Percentiles rank a stretch among this genome's conserved stretches.
Conservation (phyloP, 1,284 basidiomycete genomes). For the Sporisorium reilianum region DNA sequence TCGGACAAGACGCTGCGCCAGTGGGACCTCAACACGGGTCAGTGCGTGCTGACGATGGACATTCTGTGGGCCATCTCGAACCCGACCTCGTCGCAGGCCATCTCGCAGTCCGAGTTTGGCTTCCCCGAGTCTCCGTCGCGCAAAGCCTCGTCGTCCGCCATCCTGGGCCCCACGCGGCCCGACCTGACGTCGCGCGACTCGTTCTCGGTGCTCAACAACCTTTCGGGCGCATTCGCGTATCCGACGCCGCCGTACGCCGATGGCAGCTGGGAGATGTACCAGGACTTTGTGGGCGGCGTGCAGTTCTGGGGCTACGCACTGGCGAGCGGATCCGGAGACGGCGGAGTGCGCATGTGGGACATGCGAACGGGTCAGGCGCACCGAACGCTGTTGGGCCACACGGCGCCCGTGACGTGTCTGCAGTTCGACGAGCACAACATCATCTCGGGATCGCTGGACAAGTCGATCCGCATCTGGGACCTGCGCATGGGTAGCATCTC, state of each 20-base stretch:
- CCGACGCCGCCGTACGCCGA: slow-evolving; percentile 89
- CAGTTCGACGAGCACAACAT: slow-evolving; percentile 98
- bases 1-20: slow-evolving; percentile 98
- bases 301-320: slow-evolving; percentile 99
- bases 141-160: slow-evolving; percentile 43
- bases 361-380: slow-evolving; percentile 98
- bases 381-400: slow-evolving; percentile 91
- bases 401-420: slow-evolving; percentile 89
- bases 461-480: slow-evolving; percentile 84
- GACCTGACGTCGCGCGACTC: slow-evolving; percentile 40
- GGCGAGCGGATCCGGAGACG: slow-evolving; percentile 95
- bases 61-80: slow-evolving; percentile 99
- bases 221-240: slow-evolving; percentile 73
- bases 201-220: slow-evolving; percentile 56
- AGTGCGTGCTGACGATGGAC: slow-evolving; percentile 99
- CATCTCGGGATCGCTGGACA: slow-evolving; percentile 90
- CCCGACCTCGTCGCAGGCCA: slow-evolving; percentile 75
- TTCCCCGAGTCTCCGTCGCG: slow-evolving; percentile 71
- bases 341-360: slow-evolving; percentile 98
- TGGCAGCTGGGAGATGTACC: slow-evolving; percentile 91
- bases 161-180: slow-evolving; percentile 40
- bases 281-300: slow-evolving; percentile 95
- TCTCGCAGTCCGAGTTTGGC: slow-evolving; percentile 60
- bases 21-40: slow-evolving; percentile 96
- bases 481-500: slow-evolving; percentile 87